Evolutionary conservation across 1,284 basidiomycete species (phyloP).

Genomic region (Trametes polyzona): DNA sequence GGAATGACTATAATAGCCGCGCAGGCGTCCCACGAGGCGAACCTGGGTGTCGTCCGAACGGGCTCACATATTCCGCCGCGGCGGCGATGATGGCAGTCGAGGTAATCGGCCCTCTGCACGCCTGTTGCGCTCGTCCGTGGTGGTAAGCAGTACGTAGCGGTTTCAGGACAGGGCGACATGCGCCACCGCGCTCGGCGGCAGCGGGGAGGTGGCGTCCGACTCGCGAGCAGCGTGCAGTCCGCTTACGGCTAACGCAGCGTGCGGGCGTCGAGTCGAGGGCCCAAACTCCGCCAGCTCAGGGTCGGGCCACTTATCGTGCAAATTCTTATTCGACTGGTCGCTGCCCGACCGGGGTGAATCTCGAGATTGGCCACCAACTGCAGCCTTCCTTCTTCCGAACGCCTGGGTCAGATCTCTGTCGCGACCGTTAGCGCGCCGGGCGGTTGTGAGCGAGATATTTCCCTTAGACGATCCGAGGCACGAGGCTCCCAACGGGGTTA

Average conservation of each 20-base stretch:
- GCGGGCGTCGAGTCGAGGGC: neutral
- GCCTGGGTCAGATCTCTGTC: slow-evolving; percentile 11
- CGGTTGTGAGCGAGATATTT: slow-evolving; percentile 1
- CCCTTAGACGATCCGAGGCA: slow-evolving; percentile 15
- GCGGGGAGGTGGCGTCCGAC: slow-evolving; percentile 3
- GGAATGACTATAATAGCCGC: slow-evolving; percentile 19
- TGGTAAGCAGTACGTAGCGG: slow-evolving; percentile 19
- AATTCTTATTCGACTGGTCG: slow-evolving; percentile 5
- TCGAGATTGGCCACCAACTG: slow-evolving; percentile 74
- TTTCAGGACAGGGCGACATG: slow-evolving; percentile 5
- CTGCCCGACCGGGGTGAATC: slow-evolving; percentile 43
- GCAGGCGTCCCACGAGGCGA: slow-evolving; percentile 25
- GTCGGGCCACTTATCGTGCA: slow-evolving; percentile 14
- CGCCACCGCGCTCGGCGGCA: neutral
- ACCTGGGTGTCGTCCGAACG: neutral
- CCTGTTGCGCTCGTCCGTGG: slow-evolving; percentile 1
- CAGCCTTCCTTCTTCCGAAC: slow-evolving; percentile 18
- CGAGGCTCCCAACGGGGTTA: slow-evolving; percentile 17
- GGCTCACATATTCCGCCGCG: slow-evolving; percentile 8
- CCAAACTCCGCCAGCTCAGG: slow-evolving; percentile 19
- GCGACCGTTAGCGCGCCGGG: slow-evolving; percentile 7
- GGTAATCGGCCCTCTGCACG: neutral
- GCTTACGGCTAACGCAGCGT: slow-evolving; percentile 7
- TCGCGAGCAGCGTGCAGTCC: neutral
- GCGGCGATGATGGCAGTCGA: slow-evolving; percentile 3